These are phyloP conservation scores for Middelhovenomyces tepae DNA, from an alignment of 805 yeast species.

Conservation along the genomic window DNA sequence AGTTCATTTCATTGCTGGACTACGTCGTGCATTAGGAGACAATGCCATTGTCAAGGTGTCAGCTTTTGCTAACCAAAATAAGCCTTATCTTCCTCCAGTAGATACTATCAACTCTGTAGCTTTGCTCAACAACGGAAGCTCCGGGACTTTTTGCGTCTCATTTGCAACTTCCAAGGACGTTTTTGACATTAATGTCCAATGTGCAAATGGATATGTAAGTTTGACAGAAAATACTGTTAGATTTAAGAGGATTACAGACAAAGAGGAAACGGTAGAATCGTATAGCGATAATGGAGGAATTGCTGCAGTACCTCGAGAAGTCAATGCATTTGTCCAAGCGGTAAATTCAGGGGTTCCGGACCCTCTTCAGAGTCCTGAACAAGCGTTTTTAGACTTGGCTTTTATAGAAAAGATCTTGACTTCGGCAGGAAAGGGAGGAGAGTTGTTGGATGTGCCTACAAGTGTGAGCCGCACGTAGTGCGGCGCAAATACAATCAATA, in stretches of 20 bases:
- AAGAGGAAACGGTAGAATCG: constrained; percentile 5
- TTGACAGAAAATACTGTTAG: constrained; percentile 9
- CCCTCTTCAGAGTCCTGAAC: constrained; percentile 11
- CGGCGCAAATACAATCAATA: too few species aligned
- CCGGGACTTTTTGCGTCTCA: constrained; percentile 15
- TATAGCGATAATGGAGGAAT: constrained; percentile 7
- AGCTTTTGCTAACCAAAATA: constrained; percentile 8
- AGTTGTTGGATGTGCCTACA: too few species aligned
- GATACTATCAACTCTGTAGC: constrained; percentile 13
- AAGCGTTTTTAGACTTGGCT: constrained; percentile 11
- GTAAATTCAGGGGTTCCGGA: constrained; percentile 8
- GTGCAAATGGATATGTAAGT: constrained; percentile 16
- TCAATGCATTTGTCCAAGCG: constrained; percentile 10
- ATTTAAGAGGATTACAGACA: constrained; percentile 6
- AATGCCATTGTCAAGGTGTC: constrained; percentile 8
- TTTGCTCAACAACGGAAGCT: constrained; percentile 11
- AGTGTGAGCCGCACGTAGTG: too few species aligned
- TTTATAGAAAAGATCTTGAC: too few species aligned
- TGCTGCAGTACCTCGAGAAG: constrained; percentile 9
- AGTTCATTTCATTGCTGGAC: constrained; percentile 17
- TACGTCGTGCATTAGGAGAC: constrained; percentile 12
- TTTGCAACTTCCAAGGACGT: constrained; percentile 13
- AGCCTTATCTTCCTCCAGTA: constrained; percentile 13
- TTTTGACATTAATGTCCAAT: constrained; percentile 12
- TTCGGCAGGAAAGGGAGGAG: too few species aligned